Conservation (phyloP, 139 green algal species). For the Chlamydomonas schloesseri region DNA sequence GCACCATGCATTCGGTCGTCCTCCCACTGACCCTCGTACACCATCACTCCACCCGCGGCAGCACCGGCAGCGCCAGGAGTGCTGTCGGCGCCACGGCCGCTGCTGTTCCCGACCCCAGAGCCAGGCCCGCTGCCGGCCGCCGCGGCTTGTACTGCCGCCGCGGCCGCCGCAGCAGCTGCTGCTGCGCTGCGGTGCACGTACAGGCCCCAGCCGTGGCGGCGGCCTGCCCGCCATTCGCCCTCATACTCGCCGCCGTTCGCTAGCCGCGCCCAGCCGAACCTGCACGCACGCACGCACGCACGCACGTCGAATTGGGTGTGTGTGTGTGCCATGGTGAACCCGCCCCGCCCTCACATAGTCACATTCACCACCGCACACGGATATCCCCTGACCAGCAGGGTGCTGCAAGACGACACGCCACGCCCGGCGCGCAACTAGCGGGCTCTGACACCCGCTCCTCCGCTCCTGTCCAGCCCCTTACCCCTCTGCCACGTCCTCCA, state of each 20-base stretch:
- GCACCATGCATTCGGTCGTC: constrained; percentile 26
- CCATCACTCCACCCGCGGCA: not conserved
- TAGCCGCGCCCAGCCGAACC: constrained; percentile 1
- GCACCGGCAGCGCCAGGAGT: no score
- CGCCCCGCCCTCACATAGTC: not conserved
- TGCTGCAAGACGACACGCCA: not conserved
- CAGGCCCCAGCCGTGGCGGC: constrained; percentile 45
- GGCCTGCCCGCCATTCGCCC: constrained; percentile 37
- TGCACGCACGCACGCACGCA: not conserved
- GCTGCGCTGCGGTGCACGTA: not conserved
- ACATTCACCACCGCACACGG: not conserved
- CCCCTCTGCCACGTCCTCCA: constrained; percentile 1
- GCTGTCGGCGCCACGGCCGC: no score
- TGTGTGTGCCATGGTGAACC: no score
- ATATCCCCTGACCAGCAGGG: no score
- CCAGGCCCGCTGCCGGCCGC: no score
- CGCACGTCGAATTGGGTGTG: no score
- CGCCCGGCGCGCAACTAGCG: no score
- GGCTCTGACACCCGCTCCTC: not conserved
- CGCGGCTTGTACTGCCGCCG: no score
- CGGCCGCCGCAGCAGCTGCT: no score
- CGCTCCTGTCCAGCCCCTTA: not conserved
- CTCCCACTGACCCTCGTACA: constrained; percentile 46
- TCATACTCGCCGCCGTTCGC: constrained; percentile 22
- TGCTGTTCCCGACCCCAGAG: no score